Evolutionary conservation across 1,139 yeast genomes (phyloP).

Genomic region (Saccharomyces pastorianus): DNA sequence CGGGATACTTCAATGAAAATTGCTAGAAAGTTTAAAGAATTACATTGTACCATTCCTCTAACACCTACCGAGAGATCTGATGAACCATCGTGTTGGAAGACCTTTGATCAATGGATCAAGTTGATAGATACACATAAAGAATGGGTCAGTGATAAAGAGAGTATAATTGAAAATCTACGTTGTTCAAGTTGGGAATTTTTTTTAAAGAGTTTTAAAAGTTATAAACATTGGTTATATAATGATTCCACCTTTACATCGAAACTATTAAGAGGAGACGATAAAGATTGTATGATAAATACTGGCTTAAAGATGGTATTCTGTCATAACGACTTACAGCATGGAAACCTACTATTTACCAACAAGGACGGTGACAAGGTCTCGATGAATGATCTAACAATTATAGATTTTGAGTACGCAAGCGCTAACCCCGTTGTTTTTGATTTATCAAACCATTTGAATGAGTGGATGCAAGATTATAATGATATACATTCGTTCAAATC

Average conservation of each 20-base stretch:
- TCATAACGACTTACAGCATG: constrained; percentile 94
- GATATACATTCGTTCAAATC: constrained; percentile 45
- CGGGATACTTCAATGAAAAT: constrained; percentile 62
- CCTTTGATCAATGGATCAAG: constrained; percentile 62
- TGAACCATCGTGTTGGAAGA: constrained; percentile 65
- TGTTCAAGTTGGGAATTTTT: constrained; percentile 45
- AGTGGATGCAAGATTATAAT: constrained; percentile 94
- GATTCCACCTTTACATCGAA: background rate
- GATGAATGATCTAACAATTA: constrained; percentile 63
- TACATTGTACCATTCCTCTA: constrained; percentile 68
- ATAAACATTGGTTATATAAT: constrained; percentile 53
- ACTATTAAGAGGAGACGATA: background rate
- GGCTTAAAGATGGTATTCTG: constrained; percentile 51
- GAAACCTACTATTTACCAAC: constrained; percentile 56
- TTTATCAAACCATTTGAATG: constrained; percentile 78
- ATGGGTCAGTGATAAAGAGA: constrained; percentile 25
- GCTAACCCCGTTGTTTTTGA: constrained; percentile 83
- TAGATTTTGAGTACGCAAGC: constrained; percentile 93
- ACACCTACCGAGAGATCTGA: constrained; percentile 39
- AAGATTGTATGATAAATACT: constrained; percentile 38
- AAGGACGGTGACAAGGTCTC: constrained; percentile 41
- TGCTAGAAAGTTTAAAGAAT: constrained; percentile 89
- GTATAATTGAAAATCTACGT: constrained; percentile 38
- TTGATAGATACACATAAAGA: constrained; percentile 40
- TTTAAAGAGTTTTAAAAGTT: constrained; percentile 39